Conservation (phyloP, 179 eudicot species). For the Vitellaria paradoxa region DNA sequence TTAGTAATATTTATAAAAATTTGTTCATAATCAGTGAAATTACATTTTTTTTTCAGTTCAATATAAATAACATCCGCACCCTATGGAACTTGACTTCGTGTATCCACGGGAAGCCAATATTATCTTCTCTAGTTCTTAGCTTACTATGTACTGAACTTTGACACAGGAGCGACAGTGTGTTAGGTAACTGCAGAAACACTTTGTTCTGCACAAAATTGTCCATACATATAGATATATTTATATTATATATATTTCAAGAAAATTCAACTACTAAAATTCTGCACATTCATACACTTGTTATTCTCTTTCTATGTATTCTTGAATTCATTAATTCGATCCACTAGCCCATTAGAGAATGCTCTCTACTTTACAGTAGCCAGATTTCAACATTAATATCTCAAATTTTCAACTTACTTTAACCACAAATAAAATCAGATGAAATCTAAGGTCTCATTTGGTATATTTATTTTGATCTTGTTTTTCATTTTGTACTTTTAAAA, state of each 20-base stretch:
- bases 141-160: not conserved
- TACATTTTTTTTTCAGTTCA: not conserved
- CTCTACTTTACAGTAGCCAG: not conserved
- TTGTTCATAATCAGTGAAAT: too few relatives aligned
- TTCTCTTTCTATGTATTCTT: not conserved
- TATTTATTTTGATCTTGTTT: too few relatives aligned
- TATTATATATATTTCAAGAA: too few relatives aligned
- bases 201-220: not conserved
- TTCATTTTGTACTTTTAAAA: too few relatives aligned
- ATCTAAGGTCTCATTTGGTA: too few relatives aligned
- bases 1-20: too few relatives aligned
- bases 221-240: too few relatives aligned
- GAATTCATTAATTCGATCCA: not conserved
- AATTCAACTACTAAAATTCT: not conserved
- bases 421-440: not conserved
- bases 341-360: not conserved
- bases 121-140: not conserved
- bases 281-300: not conserved
- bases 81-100: too few relatives aligned
- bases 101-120: too few relatives aligned
- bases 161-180: not conserved
- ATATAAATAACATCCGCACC: not conserved
- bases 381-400: not conserved
- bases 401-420: not conserved
- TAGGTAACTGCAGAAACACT: not conserved